Percentiles rank a stretch among this genome's conserved stretches.
phyloP scores from a whole-genome alignment of 108 stramenopile genomes.

The Bacterosira constricta region DNA sequence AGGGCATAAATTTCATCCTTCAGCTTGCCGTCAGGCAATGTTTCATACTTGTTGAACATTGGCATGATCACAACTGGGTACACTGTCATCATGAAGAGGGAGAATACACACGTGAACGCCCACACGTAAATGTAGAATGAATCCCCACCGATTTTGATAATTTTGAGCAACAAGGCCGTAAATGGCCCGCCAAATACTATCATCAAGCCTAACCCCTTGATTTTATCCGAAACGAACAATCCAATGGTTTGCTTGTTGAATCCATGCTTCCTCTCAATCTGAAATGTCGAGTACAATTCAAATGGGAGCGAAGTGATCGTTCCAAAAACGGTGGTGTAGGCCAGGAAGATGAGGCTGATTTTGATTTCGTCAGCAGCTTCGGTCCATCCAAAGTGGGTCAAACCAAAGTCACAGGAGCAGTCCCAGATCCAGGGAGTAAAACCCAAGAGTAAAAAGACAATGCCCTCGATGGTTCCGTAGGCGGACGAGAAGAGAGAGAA shows the following conservation, averaged over 20 bases:
- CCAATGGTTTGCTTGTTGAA: conserved; percentile 96
- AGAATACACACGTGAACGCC: conserved; percentile 90
- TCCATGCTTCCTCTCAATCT: conserved; percentile 95
- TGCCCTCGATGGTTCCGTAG: conserved; percentile 70
- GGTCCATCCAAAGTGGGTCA: conserved; percentile 58
- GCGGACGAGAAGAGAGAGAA: conserved; percentile 82
- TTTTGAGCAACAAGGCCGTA: conserved; percentile 79
- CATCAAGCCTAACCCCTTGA: conserved; percentile 83
- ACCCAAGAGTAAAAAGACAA: conserved; percentile 76
- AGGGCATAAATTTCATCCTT: conserved; percentile 90
- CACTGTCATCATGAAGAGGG: conserved; percentile 92
- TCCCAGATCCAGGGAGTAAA: conserved; percentile 89
- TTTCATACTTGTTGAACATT: conserved; percentile 97
- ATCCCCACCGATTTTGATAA: conserved; percentile 85
- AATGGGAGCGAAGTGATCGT: conserved; percentile 87
- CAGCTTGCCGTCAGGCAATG: conserved; percentile 87
- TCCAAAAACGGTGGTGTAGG: conserved; percentile 69
- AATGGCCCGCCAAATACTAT: conserved; percentile 91
- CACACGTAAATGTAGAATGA: conserved; percentile 95
- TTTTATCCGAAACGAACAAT: conserved; percentile 92
- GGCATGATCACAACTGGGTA: conserved; percentile 97
- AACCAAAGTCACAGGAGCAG: conserved; percentile 39
- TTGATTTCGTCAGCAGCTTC: conserved; percentile 78
- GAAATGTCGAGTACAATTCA: conserved; percentile 89
- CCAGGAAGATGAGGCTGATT: conserved; percentile 82